These are phyloP conservation scores for Gamsiella multidivaricata DNA, from an alignment of 192 early-diverging fungal species.

Conservation along the genomic window DNA sequence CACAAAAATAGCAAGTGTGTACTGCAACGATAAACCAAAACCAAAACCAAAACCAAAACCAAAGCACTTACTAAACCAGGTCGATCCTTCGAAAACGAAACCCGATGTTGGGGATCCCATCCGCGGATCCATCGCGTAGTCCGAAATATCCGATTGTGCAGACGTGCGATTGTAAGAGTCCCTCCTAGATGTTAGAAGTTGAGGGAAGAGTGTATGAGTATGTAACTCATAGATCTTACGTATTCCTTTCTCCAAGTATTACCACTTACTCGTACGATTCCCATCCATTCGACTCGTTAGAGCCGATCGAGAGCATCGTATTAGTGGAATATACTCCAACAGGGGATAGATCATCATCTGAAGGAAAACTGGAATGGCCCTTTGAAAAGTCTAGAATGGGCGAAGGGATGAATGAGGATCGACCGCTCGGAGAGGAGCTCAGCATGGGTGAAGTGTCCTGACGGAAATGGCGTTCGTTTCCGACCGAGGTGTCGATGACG, in stretches of 20 bases:
- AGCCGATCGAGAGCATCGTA: slow-evolving; percentile 39
- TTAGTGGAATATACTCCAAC: slow-evolving; percentile 17
- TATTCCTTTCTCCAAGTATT: background rate
- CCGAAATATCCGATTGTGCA: slow-evolving; percentile 20
- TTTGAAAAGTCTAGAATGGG: slow-evolving; percentile 44
- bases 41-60: too few relatives aligned
- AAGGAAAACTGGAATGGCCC: slow-evolving; percentile 27
- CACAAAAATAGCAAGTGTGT: background rate
- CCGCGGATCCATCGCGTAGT: slow-evolving; percentile 13
- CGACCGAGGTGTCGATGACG: slow-evolving; percentile 45
- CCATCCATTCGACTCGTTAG: slow-evolving; percentile 39
- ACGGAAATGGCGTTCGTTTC: slow-evolving; percentile 14
- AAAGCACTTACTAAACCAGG: slow-evolving; percentile 34
- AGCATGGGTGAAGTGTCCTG: slow-evolving; percentile 50
- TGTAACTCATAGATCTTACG: background rate
- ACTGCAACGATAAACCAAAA: background rate
- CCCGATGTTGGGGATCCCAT: slow-evolving; percentile 5
- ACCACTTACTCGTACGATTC: slow-evolving; percentile 36
- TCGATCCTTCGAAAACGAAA: slow-evolving; percentile 25
- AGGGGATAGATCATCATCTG: slow-evolving; percentile 43
- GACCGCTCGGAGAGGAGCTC: slow-evolving; percentile 31
- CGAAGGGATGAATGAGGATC: slow-evolving; percentile 22
- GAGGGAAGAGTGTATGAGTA: background rate
- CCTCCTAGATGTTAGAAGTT: slow-evolving; percentile 7
- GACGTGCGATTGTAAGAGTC: slow-evolving; percentile 28